Base-by-base conservation (phyloP, 2,329 filamentous ascomycete genomes). In the Botryosphaeria agaves region DNA sequence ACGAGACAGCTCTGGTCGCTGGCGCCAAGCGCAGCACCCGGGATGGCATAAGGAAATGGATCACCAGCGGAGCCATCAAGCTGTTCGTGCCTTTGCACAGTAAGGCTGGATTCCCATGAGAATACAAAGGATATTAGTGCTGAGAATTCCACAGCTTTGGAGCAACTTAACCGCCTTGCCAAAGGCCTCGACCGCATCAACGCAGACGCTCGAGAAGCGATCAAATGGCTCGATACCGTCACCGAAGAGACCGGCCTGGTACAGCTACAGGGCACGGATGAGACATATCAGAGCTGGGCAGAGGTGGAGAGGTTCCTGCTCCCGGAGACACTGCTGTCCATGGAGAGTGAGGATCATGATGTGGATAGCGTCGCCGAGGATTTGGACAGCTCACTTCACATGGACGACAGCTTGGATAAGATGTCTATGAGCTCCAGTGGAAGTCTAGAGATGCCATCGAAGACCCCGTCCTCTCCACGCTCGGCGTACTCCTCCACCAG, bases 31-130 rank as follows among this genome's bases (percentile, higher is more conserved):
- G 55, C 43, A 61, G 56, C 45, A 64, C 61, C 32, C 51, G 60
- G 38, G 61, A 65, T 41, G 61, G 61, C 31, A 61, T 65, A 37
- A 51, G 57, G 44, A 62, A 63, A 45, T 64, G 61, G 61, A 52
- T 63, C 23, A 51, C 53, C 34, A 57, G 58, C 36, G 59, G 56
- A 34, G 54, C 60, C 38, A 61, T 64, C 29, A 52, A 57, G 38
- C 52, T 65, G 24, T 65, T 61, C 39, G 59, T 65, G 23, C 61
- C 61, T 28, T 55, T 65, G 14, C 53, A 63, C 42, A 61, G 61
- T 64, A 52, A 35, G 59, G 45, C 30, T 24, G 28, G 28, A 12
- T 5, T 30, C 14, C 23, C n/a, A 17, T 18, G 29, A 15, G 34
- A 25, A 7, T 11, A 9, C 11, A 6, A 19, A 20, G 20, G 15